These are phyloP conservation scores for Tuber magnatum DNA, from an alignment of 495 filamentous ascomycete species.

Conservation along the genomic window DNA sequence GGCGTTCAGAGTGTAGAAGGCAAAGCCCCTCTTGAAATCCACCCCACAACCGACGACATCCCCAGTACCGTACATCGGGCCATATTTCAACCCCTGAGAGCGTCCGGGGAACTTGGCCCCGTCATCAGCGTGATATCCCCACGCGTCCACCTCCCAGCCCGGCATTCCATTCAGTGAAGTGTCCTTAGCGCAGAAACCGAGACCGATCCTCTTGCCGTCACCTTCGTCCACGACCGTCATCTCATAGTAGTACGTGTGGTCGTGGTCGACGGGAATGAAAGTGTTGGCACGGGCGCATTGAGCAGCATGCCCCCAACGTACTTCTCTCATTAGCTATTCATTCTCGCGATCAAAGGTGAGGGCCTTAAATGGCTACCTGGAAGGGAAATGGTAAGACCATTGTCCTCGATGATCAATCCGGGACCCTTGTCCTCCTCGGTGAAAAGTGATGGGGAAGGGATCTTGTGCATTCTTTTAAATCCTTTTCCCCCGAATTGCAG, in stretches of 20 bases:
- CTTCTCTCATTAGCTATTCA: background rate
- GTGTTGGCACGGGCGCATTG: conserved; percentile 1
- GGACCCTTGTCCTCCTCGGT: background rate
- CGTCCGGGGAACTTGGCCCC: background rate
- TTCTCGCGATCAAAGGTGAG: background rate
- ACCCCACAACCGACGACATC: background rate
- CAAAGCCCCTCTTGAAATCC: conserved; percentile 2
- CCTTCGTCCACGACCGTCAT: background rate
- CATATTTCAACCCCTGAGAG: background rate
- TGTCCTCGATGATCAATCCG: background rate
- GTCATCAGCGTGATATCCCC: background rate
- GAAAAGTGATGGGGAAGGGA: background rate
- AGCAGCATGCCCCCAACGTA: background rate
- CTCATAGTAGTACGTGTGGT: background rate
- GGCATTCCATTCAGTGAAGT: background rate
- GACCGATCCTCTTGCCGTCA: background rate
- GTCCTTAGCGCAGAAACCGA: background rate
- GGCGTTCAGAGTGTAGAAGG: background rate
- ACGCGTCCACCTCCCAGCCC: background rate
- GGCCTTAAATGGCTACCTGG: background rate
- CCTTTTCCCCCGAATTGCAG: background rate
- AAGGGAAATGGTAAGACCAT: background rate
- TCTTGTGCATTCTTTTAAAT: background rate
- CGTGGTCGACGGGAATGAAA: background rate
- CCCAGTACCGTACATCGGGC: background rate